Conservation (phyloP, 345 rosid species). For the Anastatica hierochuntica region DNA sequence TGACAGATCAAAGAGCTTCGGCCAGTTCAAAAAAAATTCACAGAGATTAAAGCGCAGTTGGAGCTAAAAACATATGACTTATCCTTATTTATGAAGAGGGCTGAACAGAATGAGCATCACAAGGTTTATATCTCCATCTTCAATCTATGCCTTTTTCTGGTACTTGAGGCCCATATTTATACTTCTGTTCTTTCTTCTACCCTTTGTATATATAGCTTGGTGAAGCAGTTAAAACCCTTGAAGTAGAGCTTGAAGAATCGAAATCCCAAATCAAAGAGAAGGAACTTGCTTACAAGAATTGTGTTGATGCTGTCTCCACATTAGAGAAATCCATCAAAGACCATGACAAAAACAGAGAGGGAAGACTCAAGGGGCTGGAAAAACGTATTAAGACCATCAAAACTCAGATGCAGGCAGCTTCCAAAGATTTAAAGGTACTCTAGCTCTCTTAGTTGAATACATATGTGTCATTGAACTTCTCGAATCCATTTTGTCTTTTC, state of each 20-base stretch:
- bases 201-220: conserved; percentile 44
- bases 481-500: neutral
- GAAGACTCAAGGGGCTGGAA: conserved; percentile 70
- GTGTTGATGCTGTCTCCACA: conserved; percentile 40
- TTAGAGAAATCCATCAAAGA: conserved; percentile 85
- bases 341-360: conserved; percentile 73
- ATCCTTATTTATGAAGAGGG: conserved; percentile 77
- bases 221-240: conserved; percentile 73
- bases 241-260: conserved; percentile 71
- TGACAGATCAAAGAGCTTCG: conserved; percentile 67
- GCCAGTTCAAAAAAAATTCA: conserved; percentile 64
- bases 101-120: conserved; percentile 95
- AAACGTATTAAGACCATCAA: conserved; percentile 61
- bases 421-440: conserved; percentile 76
- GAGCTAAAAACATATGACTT: conserved; percentile 85
- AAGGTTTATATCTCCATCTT: conserved; percentile 39
- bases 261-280: conserved; percentile 55
- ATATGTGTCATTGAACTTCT: neutral
- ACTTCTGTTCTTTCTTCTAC: neutral
- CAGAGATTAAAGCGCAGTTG: conserved; percentile 61
- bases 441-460: neutral
- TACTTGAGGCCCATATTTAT: neutral
- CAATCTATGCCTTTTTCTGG: neutral
- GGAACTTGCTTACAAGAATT: conserved; percentile 43
- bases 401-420: conserved; percentile 66